Conservation (phyloP, 768 basidiomycete species). For the Calvatia gigantea region DNA sequence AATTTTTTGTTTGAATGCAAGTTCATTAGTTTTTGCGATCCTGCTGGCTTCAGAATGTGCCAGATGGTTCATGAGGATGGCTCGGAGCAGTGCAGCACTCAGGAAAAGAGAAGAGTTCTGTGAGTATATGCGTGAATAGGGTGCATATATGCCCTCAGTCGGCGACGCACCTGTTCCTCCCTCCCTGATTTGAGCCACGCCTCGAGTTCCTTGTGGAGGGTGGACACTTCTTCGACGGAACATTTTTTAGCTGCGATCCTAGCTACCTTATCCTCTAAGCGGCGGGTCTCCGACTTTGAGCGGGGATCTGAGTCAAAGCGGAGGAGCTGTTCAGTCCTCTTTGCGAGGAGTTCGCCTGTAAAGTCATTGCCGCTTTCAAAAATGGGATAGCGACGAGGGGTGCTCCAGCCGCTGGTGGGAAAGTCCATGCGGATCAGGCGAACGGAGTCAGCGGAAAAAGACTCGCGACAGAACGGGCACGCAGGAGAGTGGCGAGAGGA, state of each 20-base stretch:
- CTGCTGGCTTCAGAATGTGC: conserved; percentile 78
- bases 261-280: conserved; percentile 75
- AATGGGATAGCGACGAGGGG: conserved; percentile 54
- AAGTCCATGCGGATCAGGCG: conserved; percentile 83
- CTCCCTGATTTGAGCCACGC: conserved; percentile 69
- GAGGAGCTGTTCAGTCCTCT: conserved; percentile 46
- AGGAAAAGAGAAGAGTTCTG: conserved; percentile 69
- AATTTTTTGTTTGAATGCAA: conserved; percentile 57
- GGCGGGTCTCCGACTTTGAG: conserved; percentile 52
- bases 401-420: conserved; percentile 62
- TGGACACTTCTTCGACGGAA: conserved; percentile 80
- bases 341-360: conserved; percentile 37
- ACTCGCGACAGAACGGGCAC: conserved; percentile 85
- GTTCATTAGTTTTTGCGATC: conserved; percentile 59
- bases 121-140: conserved; percentile 11
- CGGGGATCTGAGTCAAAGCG: conserved; percentile 39
- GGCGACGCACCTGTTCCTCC: conserved; percentile 59
- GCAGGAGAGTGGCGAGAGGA: conserved; percentile 62
- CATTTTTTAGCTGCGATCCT: conserved; percentile 81
- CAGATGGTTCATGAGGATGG: conserved; percentile 79
- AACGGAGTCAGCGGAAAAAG: conserved; percentile 60
- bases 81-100: conserved; percentile 75
- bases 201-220: conserved; percentile 75
- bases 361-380: conserved; percentile 46
- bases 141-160: conserved; percentile 16